Evolutionary conservation across 306 rosid species (phyloP), one percentile per base, ranked within the genome.

Genomic region (Purshia tridentata): DNA sequence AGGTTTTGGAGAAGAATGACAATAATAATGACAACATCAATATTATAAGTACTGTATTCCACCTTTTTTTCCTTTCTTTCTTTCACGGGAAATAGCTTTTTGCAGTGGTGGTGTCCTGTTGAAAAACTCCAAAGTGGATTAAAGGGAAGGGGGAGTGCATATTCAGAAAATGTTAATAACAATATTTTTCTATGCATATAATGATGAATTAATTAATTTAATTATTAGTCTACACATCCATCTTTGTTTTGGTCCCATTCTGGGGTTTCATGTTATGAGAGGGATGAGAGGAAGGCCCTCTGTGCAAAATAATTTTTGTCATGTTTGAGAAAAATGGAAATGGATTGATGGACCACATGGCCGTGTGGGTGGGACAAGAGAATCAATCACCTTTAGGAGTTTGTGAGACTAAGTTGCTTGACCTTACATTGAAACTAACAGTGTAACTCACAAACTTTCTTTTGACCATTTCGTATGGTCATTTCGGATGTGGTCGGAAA

Each of bases 111-210:
- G 40, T 13, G 41, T 70, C 74, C 16, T 9, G 50, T 41, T 54
- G 62, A 40, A 52, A 70, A 41, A 52, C 42, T 41, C 74, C 63
- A 19, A 54, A 70, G 19, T 14, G 56, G 39, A 48, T 10, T 2
- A 13, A 39, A 59, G 54, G 6, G 20, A 55, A n/a, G 47, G 71
- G 48, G 57, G 14, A 22, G 57, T 62, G 76, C 48, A 51, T 18
- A 42, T 29, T 7, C 4, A 47, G 65, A 57, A 20, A 58, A 57
- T 19, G 20, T 11, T 23, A 50, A 16, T 19, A 54, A 53, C 11
- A 54, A 40, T 19, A n/a, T 3, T 23, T 23, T 1, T 23, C 29
- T 64, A 29, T 2, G 35, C 35, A 29, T 29, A 29, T 29, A 29
- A 29, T 29, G 1, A 29, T 29, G 1, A 29, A 29, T 23, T 23